A percentile compares a stretch with the other conserved stretches of the same genome.
Conservation (phyloP, 1,284 basidiomycete species). For the Chiua sp. region DNA sequence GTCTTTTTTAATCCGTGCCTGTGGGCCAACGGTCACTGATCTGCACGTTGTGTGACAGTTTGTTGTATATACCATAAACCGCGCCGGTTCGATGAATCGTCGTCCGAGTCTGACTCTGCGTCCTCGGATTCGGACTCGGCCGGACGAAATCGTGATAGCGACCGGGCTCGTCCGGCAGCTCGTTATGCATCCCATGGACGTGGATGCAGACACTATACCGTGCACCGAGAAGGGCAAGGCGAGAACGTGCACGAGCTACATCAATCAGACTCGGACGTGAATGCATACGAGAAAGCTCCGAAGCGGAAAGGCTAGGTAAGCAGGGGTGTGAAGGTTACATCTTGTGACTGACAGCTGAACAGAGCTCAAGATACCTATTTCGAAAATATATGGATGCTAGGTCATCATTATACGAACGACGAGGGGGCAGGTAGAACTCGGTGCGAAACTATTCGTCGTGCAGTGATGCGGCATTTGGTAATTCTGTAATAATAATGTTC, state of each 20-base stretch:
- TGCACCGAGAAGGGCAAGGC: slow-evolving; percentile 10
- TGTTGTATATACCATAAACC: slow-evolving; percentile 92
- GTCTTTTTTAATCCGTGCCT: slow-evolving; percentile 37
- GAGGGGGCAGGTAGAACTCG: too few species aligned
- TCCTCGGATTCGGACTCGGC: slow-evolving; percentile 41
- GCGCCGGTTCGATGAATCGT: slow-evolving; percentile 79
- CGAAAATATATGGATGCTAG: too few species aligned
- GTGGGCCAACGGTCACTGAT: background rate
- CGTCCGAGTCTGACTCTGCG: slow-evolving; percentile 65
- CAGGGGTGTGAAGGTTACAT: background rate
- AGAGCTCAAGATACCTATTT: too few species aligned
- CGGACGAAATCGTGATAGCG: slow-evolving; percentile 2
- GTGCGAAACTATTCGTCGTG: too few species aligned
- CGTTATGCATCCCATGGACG: slow-evolving; percentile 7
- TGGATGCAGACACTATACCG: slow-evolving; percentile 1
- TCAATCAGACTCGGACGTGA: slow-evolving; percentile 17
- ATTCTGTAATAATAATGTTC: too few species aligned
- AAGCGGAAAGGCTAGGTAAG: slow-evolving; percentile 24
- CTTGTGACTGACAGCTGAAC: too few species aligned
- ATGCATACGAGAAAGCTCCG: slow-evolving; percentile 29
- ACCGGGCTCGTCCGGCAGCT: slow-evolving; percentile 19
- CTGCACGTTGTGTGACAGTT: slow-evolving; percentile 50
- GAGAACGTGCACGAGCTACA: slow-evolving; percentile 19
- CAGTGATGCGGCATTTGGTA: too few species aligned
- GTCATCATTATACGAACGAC: too few species aligned